Evolutionary conservation across 257 asterid genomes (phyloP), one percentile per base, ranked within the genome.

Genomic region (Schizonepeta tenuifolia): DNA sequence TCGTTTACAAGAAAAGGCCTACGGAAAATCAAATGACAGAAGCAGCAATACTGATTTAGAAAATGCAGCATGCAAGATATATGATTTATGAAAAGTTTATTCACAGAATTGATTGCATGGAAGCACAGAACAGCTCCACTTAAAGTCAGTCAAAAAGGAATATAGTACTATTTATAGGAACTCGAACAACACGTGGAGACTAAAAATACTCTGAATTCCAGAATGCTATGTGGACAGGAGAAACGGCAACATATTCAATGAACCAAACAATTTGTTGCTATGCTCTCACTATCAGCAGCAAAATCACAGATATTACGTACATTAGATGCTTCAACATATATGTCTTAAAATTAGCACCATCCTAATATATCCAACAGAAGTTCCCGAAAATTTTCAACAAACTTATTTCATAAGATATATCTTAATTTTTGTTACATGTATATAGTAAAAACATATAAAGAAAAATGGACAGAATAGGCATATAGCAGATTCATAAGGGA

Each of bases 1-100:
- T 91, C 96, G 81, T 91, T 91, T 15, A 91, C 95, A 67, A 91
- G 97, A 79, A 85, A 87, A 53, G 97, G 97, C 96, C 97, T 94
- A 75, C 74, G 85, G 70, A 26, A 69, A 53, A 55, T 55, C 24
- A 72, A 77, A 73, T 20, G 54, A 65, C 44, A 41, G 10, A 41
- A 38, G 47, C 40, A 71, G 51, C 73, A 67, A 59, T 40, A 31
- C 36, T 31, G 36, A 24, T 58, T 49, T 21, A 17, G 57, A 49
- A 15, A n/a, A 49, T 17, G 22, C 3, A n/a, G 67, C 67, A 61
- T 8, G 12, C 31, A 61, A 61, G 36, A 31, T 31, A 28, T 20
- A 40, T 9, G 11, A 40, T 21, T 17, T 40, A 36, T 13, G 70
- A 44, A 14, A 44, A 44, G n/a, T 0, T 65, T 14, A 13, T 22